A percentile compares a stretch with the other conserved stretches of the same genome.
phyloP scores from a whole-genome alignment of 805 yeast species.

The Priceomyces carsonii region DNA sequence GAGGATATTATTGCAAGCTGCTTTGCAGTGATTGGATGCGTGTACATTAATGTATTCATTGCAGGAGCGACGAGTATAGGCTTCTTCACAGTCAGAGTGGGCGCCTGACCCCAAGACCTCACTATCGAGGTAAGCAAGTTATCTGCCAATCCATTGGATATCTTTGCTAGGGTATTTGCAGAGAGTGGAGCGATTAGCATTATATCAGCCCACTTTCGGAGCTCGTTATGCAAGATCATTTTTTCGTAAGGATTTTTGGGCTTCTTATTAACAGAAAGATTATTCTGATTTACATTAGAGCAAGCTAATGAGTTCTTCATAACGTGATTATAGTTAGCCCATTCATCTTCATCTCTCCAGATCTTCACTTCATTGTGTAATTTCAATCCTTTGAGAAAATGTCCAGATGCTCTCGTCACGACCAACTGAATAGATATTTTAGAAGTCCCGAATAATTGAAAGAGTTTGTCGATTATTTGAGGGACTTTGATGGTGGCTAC shows the following conservation, averaged over 20 bases:
- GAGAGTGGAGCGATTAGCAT: slow-evolving; percentile 48
- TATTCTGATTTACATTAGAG: slow-evolving; percentile 7
- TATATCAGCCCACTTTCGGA: slow-evolving; percentile 49
- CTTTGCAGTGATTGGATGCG: slow-evolving; percentile 46
- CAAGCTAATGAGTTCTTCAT: slow-evolving; percentile 19
- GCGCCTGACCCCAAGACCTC: slow-evolving; percentile 38
- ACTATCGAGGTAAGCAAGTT: slow-evolving; percentile 43
- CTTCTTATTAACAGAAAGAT: slow-evolving; percentile 14
- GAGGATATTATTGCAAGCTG: slow-evolving; percentile 33
- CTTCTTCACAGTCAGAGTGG: slow-evolving; percentile 23
- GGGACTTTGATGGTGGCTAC: slow-evolving; percentile 97
- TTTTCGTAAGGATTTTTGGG: slow-evolving; percentile 36
- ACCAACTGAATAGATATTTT: slow-evolving; percentile 82
- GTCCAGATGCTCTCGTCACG: slow-evolving; percentile 82
- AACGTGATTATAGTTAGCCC: slow-evolving; percentile 53
- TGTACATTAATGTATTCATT: slow-evolving; percentile 50
- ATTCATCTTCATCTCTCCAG: slow-evolving; percentile 94
- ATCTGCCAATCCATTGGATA: slow-evolving; percentile 46
- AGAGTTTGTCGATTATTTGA: slow-evolving; percentile 79
- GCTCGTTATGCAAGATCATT: slow-evolving; percentile 43
- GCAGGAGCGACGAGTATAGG: slow-evolving; percentile 50
- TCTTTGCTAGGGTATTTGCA: slow-evolving; percentile 46
- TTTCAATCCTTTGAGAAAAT: slow-evolving; percentile 57
- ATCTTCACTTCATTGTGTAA: slow-evolving; percentile 70
- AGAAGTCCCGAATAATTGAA: slow-evolving; percentile 68